A percentile compares a stretch with the other conserved stretches of the same genome.
phyloP scores from a whole-genome alignment of 2,329 filamentous ascomycete genomes.

The Boeremia exigua region DNA sequence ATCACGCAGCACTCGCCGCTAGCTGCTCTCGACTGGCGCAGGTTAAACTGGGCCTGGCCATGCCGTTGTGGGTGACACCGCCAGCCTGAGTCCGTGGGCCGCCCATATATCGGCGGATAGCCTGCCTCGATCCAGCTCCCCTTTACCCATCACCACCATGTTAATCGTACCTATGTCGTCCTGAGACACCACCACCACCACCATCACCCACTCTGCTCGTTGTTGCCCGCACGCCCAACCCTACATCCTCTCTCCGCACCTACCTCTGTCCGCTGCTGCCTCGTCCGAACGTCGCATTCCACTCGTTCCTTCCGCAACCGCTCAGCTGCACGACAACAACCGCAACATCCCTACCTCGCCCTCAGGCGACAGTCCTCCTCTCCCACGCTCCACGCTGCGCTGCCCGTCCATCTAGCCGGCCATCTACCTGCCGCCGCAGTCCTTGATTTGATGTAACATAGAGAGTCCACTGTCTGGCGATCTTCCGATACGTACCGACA shows the following conservation, averaged over 20 bases:
- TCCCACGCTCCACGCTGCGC: constrained; percentile 37
- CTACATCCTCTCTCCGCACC: constrained; percentile 22
- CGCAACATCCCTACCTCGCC: constrained; percentile 27
- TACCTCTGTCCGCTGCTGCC: constrained; percentile 11
- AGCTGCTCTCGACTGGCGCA: not conserved
- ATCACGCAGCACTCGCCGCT: constrained; percentile 20
- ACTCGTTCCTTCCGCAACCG: constrained; percentile 38
- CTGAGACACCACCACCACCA: constrained; percentile 29
- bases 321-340: constrained; percentile 27
- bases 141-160: constrained; percentile 33
- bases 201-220: constrained; percentile 20
- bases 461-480: constrained; percentile 36
- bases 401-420: constrained; percentile 41
- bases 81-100: constrained; percentile 14
- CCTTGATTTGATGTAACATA: constrained; percentile 45
- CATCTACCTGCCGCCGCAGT: constrained; percentile 34
- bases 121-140: constrained; percentile 19
- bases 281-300: constrained; percentile 31
- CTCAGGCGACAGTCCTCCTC: constrained; percentile 22
- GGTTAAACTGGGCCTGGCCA: constrained; percentile 7
- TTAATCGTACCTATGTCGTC: constrained; percentile 36
- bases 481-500: constrained; percentile 28
- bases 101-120: constrained; percentile 13
- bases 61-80: constrained; percentile 23
- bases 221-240: constrained; percentile 36